phyloP scores from a whole-genome alignment of 2,329 filamentous ascomycete genomes.

The Sporothrix brasiliensis region DNA sequence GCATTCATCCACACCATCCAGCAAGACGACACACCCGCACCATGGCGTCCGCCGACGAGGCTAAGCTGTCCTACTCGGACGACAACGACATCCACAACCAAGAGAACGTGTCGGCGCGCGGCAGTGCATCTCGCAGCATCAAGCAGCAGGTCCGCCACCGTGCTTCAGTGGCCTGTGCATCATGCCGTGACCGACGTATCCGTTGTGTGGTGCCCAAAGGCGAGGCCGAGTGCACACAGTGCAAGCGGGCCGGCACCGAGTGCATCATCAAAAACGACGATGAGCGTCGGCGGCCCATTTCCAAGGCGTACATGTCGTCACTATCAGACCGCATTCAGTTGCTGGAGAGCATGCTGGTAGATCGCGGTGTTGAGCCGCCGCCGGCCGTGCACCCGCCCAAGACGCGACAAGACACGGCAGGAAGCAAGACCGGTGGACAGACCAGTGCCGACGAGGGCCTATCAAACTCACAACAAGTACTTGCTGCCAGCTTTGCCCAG shows the following conservation, averaged over 20 bases:
- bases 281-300: slow-evolving; percentile 60
- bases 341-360: slow-evolving; percentile 55
- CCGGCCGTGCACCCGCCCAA: slow-evolving; percentile 58
- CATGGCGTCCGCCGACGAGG: slow-evolving; percentile 31
- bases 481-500: slow-evolving; percentile 12
- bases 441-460: slow-evolving; percentile 4
- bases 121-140: slow-evolving; percentile 33
- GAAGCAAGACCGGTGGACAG: neutral
- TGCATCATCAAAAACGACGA: slow-evolving; percentile 63
- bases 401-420: slow-evolving; percentile 47
- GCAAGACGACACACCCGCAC: neutral
- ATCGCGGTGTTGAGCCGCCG: slow-evolving; percentile 54
- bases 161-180: slow-evolving; percentile 59
- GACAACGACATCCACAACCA: slow-evolving; percentile 41
- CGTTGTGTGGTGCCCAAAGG: slow-evolving; percentile 59
- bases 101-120: slow-evolving; percentile 45
- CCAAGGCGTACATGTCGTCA: slow-evolving; percentile 61
- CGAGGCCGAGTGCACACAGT: slow-evolving; percentile 55
- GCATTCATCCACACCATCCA: neutral
- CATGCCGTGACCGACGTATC: slow-evolving; percentile 52
- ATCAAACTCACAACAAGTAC: slow-evolving; percentile 7
- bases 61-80: slow-evolving; percentile 32
- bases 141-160: slow-evolving; percentile 48
- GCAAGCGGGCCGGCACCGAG: slow-evolving; percentile 53
- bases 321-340: slow-evolving; percentile 57